A percentile compares a stretch with the other conserved stretches of the same genome.
These are phyloP conservation scores for Colletotrichum sp. DNA, from an alignment of 2,329 filamentous ascomycete genomes.

Conservation along the genomic window DNA sequence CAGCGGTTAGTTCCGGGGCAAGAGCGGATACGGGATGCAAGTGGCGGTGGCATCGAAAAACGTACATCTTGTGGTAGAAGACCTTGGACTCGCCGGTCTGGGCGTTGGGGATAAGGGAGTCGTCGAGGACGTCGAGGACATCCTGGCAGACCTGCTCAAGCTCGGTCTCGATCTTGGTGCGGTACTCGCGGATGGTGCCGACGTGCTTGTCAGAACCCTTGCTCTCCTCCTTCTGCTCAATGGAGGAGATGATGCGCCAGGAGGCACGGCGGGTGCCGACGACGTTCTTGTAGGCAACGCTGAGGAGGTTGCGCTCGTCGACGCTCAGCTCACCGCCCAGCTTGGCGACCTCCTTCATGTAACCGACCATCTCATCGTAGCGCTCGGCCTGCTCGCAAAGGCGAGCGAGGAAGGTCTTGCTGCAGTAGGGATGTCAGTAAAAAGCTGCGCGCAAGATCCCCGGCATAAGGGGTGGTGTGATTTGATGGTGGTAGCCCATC, in stretches of 20 bases:
- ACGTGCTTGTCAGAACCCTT: slow-evolving; percentile 98
- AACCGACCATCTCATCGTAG: slow-evolving; percentile 99
- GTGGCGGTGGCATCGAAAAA: slow-evolving; percentile 29
- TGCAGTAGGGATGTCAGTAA: slow-evolving; percentile 42
- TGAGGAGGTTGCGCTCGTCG: slow-evolving; percentile 98
- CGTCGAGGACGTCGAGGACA: slow-evolving; percentile 92
- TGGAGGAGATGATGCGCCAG: slow-evolving; percentile 99
- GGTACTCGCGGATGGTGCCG: slow-evolving; percentile 92
- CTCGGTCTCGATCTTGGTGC: slow-evolving; percentile 97
- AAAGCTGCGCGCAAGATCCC: background rate
- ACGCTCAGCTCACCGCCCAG: slow-evolving; percentile 81
- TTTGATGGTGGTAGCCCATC: slow-evolving; percentile 8
- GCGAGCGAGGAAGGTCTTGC: slow-evolving; percentile 99
- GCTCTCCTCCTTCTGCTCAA: slow-evolving; percentile 99
- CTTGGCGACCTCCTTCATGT: slow-evolving; percentile 99
- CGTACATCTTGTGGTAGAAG: slow-evolving; percentile 99
- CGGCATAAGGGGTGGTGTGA: slow-evolving; percentile 7
- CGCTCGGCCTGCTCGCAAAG: slow-evolving; percentile 99
- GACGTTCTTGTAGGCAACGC: slow-evolving; percentile 99
- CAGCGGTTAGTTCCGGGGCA: slow-evolving; percentile 5
- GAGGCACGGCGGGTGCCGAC: slow-evolving; percentile 97
- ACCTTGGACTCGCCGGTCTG: slow-evolving; percentile 98
- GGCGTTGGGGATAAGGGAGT: slow-evolving; percentile 93
- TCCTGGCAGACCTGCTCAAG: slow-evolving; percentile 98
- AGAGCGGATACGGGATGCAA: background rate